Conservation (phyloP, 257 asterid species). For the Nyctanthes arbortristis region DNA sequence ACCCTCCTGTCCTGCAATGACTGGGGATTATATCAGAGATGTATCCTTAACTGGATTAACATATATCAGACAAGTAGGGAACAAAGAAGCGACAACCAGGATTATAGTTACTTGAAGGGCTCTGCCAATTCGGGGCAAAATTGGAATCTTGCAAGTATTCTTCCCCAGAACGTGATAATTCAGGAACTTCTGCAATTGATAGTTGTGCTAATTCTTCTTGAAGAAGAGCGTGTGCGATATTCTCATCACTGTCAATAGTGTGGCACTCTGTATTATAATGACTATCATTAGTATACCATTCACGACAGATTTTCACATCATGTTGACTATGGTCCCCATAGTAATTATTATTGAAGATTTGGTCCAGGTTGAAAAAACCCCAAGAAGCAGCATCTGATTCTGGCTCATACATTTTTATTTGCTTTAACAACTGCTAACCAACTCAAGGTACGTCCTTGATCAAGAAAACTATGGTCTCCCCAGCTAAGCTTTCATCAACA, state of each 20-base stretch:
- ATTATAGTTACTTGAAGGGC: slow-evolving; percentile 50
- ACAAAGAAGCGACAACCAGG: slow-evolving; percentile 37
- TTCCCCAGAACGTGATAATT: slow-evolving; percentile 43
- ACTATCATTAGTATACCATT: slow-evolving; percentile 53
- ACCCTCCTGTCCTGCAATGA: slow-evolving; percentile 49
- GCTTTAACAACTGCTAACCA: slow-evolving; percentile 29
- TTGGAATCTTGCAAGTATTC: slow-evolving; percentile 43
- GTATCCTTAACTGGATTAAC: slow-evolving; percentile 15
- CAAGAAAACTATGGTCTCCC: slow-evolving; percentile 21
- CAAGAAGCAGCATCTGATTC: slow-evolving; percentile 70
- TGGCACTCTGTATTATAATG: slow-evolving; percentile 31
- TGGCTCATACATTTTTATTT: slow-evolving; percentile 55
- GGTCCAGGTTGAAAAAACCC: slow-evolving; percentile 61
- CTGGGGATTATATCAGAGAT: slow-evolving; percentile 25
- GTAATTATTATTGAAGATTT: slow-evolving; percentile 67
- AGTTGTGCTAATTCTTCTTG: slow-evolving; percentile 64
- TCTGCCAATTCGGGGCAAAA: slow-evolving; percentile 44
- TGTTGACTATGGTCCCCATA: slow-evolving; percentile 71
- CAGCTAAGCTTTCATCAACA: slow-evolving; percentile 14
- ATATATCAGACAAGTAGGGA: slow-evolving; percentile 15
- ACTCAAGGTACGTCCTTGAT: slow-evolving; percentile 22
- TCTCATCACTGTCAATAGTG: slow-evolving; percentile 56
- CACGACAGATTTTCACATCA: slow-evolving; percentile 67
- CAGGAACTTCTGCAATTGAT: slow-evolving; percentile 59
- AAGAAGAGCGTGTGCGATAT: slow-evolving; percentile 55